A percentile compares a stretch with the other conserved stretches of the same genome.
phyloP scores from a whole-genome alignment of 2,329 filamentous ascomycete genomes.

The Cytospora schulzeri region DNA sequence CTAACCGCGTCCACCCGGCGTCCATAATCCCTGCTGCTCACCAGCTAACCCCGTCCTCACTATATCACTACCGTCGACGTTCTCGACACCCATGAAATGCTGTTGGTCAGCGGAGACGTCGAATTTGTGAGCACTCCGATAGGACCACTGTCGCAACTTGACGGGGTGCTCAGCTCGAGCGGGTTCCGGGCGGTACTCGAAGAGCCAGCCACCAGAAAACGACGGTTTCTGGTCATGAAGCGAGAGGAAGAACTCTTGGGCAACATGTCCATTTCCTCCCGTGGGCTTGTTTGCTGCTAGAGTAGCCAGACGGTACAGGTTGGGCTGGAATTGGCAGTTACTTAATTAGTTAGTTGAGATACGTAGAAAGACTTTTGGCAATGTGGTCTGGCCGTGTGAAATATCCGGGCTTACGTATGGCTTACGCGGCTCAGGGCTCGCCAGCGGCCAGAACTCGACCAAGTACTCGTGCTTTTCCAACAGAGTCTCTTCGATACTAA shows the following conservation, averaged over 20 bases:
- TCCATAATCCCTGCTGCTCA: not conserved
- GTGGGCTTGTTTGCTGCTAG: not conserved
- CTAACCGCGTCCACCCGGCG: not conserved
- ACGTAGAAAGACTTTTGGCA: too few relatives aligned
- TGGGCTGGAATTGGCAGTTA: not conserved
- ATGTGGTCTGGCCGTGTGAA: not conserved
- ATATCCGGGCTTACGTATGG: constrained; percentile 10
- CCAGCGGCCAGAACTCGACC: constrained; percentile 17
- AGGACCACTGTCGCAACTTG: constrained; percentile 11
- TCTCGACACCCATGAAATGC: not conserved
- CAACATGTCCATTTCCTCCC: not conserved
- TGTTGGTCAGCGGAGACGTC: not conserved
- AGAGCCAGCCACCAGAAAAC: constrained; percentile 10
- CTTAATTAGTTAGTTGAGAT: too few relatives aligned
- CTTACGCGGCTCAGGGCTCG: not conserved
- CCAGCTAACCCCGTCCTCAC: not conserved
- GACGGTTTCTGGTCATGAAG: not conserved
- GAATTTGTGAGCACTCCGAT: constrained; percentile 12
- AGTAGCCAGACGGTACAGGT: not conserved
- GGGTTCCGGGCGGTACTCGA: constrained; percentile 6
- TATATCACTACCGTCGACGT: not conserved
- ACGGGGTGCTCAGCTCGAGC: not conserved
- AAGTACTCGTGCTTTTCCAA: not conserved
- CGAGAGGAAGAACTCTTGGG: not conserved
- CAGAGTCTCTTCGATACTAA: not conserved